These are phyloP conservation scores for Phytopythium oedochilum DNA, from an alignment of 352 stramenopile genomes.

Conservation along the genomic window DNA sequence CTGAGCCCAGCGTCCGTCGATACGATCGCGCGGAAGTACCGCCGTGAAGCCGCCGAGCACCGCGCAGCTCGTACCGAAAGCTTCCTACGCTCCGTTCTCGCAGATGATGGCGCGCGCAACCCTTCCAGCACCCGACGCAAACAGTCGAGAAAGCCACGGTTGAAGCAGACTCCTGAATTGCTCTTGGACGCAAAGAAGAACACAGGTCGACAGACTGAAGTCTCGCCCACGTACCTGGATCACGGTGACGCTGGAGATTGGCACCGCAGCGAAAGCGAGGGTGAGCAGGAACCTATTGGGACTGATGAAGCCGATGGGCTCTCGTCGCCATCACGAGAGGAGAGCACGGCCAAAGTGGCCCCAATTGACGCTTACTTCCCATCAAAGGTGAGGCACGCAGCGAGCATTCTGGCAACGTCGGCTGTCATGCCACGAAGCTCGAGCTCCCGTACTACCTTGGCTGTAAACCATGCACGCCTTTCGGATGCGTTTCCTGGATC, in stretches of 20 bases:
- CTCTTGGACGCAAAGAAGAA: neutral
- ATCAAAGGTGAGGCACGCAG: neutral
- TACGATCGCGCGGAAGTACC: slow-evolving; percentile 29
- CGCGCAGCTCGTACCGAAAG: neutral
- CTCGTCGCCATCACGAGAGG: neutral
- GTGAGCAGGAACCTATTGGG: neutral
- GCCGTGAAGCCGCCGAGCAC: slow-evolving; percentile 24
- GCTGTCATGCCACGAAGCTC: neutral
- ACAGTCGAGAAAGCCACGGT: neutral
- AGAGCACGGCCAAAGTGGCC: neutral
- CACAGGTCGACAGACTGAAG: neutral
- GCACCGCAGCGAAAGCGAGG: neutral
- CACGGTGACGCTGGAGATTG: neutral
- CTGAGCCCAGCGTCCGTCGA: slow-evolving; percentile 21
- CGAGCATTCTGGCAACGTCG: neutral
- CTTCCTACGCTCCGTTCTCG: neutral
- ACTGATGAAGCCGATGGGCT: neutral
- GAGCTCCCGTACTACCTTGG: neutral
- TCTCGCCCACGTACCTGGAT: neutral
- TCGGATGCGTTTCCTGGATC: neutral
- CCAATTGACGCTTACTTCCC: neutral
- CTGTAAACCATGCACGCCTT: neutral
- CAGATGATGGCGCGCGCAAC: neutral
- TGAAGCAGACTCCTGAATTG: neutral
- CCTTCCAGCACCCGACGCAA: neutral